Conservation (phyloP, 768 basidiomycete genomes). For the Podaxis pistillaris region DNA sequence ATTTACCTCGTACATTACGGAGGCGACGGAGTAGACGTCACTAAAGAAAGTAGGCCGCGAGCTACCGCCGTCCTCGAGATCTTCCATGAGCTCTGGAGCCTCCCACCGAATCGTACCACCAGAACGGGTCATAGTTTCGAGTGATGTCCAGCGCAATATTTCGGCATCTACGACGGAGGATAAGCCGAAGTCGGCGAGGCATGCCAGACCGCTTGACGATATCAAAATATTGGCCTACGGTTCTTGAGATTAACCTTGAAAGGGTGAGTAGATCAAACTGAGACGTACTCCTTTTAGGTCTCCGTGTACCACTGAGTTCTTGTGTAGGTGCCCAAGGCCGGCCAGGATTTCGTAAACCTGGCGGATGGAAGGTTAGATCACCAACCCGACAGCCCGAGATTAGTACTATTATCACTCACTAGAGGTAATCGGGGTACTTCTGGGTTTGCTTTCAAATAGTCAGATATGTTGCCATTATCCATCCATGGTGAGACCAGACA, state of each 20-base stretch:
- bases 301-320: slow-evolving; percentile 17
- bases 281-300: slow-evolving; percentile 21
- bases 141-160: slow-evolving; percentile 18
- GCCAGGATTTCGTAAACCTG: slow-evolving; percentile 14
- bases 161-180: slow-evolving; percentile 16
- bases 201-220: slow-evolving; percentile 17
- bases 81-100: slow-evolving; percentile 23
- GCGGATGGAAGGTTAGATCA: too few relatives aligned
- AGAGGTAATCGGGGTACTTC: slow-evolving; percentile 16
- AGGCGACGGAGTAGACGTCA: slow-evolving; percentile 23
- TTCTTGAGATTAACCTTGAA: too few relatives aligned
- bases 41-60: slow-evolving; percentile 13
- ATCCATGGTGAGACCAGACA: slow-evolving; percentile 39
- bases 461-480: slow-evolving; percentile 33
- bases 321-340: slow-evolving; percentile 19
- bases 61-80: slow-evolving; percentile 2
- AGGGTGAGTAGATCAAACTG: background rate
- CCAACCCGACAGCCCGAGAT: background rate
- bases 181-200: slow-evolving; percentile 23
- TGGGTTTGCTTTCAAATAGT: slow-evolving; percentile 23
- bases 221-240: slow-evolving; percentile 21
- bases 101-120: slow-evolving; percentile 23
- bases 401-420: background rate
- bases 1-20: slow-evolving; percentile 23
- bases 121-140: slow-evolving; percentile 13